phyloP scores from a whole-genome alignment of 352 stramenopile species.

The Phytophthora capsici region DNA sequence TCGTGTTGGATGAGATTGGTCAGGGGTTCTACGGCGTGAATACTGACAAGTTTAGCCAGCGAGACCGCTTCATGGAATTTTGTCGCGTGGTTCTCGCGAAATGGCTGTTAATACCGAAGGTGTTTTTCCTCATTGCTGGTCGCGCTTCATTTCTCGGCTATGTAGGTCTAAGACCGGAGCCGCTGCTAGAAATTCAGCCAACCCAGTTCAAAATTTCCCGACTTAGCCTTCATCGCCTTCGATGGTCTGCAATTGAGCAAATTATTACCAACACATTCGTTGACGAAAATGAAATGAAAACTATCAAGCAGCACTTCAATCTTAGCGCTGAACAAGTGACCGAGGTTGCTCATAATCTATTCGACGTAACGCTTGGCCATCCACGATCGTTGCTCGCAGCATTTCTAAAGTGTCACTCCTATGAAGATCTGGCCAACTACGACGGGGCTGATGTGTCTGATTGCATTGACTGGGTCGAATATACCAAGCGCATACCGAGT shows the following conservation, averaged over 20 bases:
- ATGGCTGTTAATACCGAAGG: constrained; percentile 2
- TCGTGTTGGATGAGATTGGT: constrained; percentile 27
- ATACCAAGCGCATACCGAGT: not conserved
- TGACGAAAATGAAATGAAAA: too few relatives aligned
- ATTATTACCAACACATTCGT: not conserved
- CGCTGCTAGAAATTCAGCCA: not conserved
- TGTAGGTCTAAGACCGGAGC: not conserved
- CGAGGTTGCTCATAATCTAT: not conserved
- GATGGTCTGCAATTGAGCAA: not conserved
- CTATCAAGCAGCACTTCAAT: not conserved
- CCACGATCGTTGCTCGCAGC: not conserved
- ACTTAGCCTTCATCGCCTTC: not conserved
- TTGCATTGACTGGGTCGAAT: not conserved
- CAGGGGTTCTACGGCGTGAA: not conserved
- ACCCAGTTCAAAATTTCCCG: not conserved
- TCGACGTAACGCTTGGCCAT: not conserved
- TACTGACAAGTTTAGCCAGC: not conserved
- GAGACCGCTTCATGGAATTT: not conserved
- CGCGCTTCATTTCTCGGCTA: constrained; percentile 14
- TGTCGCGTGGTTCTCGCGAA: not conserved
- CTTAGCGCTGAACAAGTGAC: not conserved
- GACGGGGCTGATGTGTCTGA: not conserved
- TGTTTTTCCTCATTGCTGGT: constrained; percentile 31
- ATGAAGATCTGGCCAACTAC: not conserved
- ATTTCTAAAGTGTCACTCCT: not conserved